Base-by-base conservation (phyloP, 768 basidiomycete genomes). In the Mycena epipterygia region DNA sequence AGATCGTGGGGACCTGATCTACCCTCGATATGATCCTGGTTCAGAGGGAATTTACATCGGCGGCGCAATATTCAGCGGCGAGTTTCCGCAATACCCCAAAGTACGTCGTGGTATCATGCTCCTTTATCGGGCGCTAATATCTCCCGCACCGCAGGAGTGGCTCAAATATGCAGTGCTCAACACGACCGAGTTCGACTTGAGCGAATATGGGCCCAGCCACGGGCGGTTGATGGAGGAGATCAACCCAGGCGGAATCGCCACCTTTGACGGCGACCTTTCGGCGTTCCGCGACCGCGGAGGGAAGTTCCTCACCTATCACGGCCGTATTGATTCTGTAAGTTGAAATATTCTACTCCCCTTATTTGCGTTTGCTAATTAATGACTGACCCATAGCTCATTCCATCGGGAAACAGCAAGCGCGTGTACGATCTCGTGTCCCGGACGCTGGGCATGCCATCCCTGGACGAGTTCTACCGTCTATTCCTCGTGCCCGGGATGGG, bases 401-500 rank as follows among this genome's bases (percentile, higher is more conserved):
- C 76, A 0, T 74, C 78, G 1, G 73, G 72, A 33, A 76, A 74
- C 49, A 72, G 72, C 19, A 73, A 75, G 49, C 65, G 72, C 64
- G 30, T 70, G 33, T 73, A 77, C 53, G 46, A 73, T 55, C 72
- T 74, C 19, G 41, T 78, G 27, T 41, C 75, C n/a, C 52, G 65
- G 21, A 72, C 73, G 29, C 72, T 77, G 51, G 62, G 61, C 42
- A 48, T 56, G 42, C 62, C 66, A 1, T 61, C 60, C 25, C 41
- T 68, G 23, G 76, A 77, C 64, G 72, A 67, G 17, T 78, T 75
- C 60, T 78, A 76, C 51, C 76, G 77, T 27, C 69, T 77, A 23
- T 78, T 78, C 68, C 70, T 76, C 25, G 67, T 76, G 11, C 76
- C 77, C 2, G 77, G 77, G 19, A 78, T 78, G 77, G 64, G 51